phyloP scores from a whole-genome alignment of 495 filamentous ascomycete genomes.

The Talaromyces adpressus region DNA sequence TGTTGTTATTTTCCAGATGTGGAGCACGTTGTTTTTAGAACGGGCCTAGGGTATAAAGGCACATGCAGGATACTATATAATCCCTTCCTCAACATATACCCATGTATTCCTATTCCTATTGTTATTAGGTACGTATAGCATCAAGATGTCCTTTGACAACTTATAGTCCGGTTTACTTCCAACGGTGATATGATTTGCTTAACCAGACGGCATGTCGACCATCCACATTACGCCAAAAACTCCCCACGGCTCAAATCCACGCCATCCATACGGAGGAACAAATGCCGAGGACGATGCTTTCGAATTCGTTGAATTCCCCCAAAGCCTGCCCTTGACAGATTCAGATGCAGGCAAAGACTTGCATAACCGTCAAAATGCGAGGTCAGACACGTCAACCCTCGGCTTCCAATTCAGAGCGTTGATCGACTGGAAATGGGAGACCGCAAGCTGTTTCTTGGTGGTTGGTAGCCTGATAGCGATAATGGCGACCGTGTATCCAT shows the following conservation, averaged over 20 bases:
- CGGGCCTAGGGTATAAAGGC: too few relatives aligned
- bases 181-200: too few relatives aligned
- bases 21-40: too few relatives aligned
- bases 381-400: neutral
- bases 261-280: neutral
- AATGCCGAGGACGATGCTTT: neutral
- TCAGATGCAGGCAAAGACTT: neutral
- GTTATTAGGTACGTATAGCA: too few relatives aligned
- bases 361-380: neutral
- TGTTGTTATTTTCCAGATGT: too few relatives aligned
- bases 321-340: neutral
- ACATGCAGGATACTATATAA: too few relatives aligned
- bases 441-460: conserved; percentile 16
- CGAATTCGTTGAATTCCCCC: neutral
- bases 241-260: neutral
- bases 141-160: too few relatives aligned
- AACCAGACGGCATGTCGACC: neutral
- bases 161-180: too few relatives aligned
- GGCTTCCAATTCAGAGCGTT: neutral
- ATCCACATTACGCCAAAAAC: neutral
- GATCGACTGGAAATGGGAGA: conserved; percentile 20
- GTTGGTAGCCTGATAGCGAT: conserved; percentile 20
- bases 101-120: too few relatives aligned
- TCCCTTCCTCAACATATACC: too few relatives aligned
- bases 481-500: conserved; percentile 25